phyloP scores from a whole-genome alignment of 257 asterid genomes.

The Capsicum baccatum region DNA sequence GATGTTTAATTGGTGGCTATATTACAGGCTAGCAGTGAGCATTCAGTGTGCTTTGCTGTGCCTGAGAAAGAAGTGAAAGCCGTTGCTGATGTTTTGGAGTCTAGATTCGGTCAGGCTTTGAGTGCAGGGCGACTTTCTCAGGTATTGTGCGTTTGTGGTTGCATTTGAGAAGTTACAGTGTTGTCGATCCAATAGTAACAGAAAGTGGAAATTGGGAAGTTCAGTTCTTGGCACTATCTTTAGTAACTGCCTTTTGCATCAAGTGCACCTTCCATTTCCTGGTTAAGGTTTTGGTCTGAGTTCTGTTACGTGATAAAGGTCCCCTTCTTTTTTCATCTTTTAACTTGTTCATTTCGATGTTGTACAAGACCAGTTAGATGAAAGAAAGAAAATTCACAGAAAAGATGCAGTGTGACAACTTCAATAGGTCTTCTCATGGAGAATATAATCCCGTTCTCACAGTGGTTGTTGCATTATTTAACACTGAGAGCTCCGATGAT shows the following conservation, averaged over 20 bases:
- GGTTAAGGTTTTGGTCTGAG: constrained; percentile 10
- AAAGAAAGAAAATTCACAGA: constrained; percentile 1
- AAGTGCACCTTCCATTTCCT: constrained; percentile 20
- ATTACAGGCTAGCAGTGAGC: constrained; percentile 97
- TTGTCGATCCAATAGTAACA: neutral
- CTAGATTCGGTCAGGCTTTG: constrained; percentile 89
- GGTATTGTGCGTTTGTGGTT: constrained; percentile 47
- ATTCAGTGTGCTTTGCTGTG: constrained; percentile 98
- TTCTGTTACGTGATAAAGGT: neutral
- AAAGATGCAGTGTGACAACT: constrained; percentile 17
- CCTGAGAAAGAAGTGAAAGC: constrained; percentile 94
- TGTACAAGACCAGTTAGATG: constrained; percentile 23
- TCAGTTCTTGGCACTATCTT: neutral
- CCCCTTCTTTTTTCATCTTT: constrained; percentile 4
- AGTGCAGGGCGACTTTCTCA: constrained; percentile 99
- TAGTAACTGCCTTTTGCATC: constrained; percentile 9
- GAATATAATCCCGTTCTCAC: neutral
- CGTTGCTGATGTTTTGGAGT: constrained; percentile 82
- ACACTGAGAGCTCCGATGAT: constrained; percentile 6
- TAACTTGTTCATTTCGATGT: constrained; percentile 25
- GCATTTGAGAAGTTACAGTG: neutral
- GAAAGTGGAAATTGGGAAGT: neutral
- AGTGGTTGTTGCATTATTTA: neutral
- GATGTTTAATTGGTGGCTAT: constrained; percentile 34
- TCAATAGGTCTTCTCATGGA: constrained; percentile 7